Evolutionary conservation across 2,329 filamentous ascomycete species (phyloP), one percentile per base, ranked within the genome.

Genomic region (Penicillium polonicum): DNA sequence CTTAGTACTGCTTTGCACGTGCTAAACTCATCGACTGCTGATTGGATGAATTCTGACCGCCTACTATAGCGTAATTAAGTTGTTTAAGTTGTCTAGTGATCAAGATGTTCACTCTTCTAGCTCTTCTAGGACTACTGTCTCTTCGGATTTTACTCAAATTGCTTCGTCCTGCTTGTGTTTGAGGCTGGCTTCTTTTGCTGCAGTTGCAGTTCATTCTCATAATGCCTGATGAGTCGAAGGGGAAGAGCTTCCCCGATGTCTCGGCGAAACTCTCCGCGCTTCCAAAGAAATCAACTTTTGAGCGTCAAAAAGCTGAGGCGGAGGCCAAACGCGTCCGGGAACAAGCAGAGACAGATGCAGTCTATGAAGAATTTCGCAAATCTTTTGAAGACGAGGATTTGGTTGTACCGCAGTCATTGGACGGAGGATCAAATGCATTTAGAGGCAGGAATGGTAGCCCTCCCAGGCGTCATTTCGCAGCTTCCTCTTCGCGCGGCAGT

Each of bases 281-380:
- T 0, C 83, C 87, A 60, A 94, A 92, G 76, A 90, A 94, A 71
- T 95, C 91, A 21, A 83, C 89, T 27, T 96, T 95, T 72, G 92
- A 96, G 77, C 88, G 88, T 67, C 90, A 95, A 73, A 91, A 90
- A 74, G 90, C 90, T 59, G 91, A 96, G 72, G 90, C 90, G 56
- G 91, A 96, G 79, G 91, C 91, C 25, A 96, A 96, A 78, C 87
- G 90, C 58, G 83, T 85, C 65, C 85, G 91, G 65, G 92, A 96
- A 74, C 89, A 88, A 68, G 91, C 88, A 64, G 92, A 96, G 76
- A 95, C 90, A 7, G 90, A 89, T 23, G 91, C 91, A 25, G 91
- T 92, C 0, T 90, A 92, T 73, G 86, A 91, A 66, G 91, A 93
- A 64, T 96, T 96, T 65, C 85, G 94, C 56, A 93, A 93, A 75